Percentiles rank a stretch among this genome's conserved stretches.
Conservation (phyloP, 306 rosid species). For the Lablab purpureus region DNA sequence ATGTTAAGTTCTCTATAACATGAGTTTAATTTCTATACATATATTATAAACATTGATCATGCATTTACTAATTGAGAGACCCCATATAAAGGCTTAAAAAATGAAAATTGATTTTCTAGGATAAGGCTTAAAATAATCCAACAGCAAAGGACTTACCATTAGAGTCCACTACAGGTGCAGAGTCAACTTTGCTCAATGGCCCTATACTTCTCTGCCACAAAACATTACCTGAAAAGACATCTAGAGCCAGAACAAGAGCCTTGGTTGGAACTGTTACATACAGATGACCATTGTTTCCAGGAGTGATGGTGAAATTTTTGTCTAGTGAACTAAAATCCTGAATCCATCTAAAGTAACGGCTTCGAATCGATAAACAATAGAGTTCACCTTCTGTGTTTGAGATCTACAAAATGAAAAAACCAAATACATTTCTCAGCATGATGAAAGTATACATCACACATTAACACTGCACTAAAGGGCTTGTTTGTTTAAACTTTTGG, state of each 20-base stretch:
- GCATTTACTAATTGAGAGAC: slow-evolving; percentile 8
- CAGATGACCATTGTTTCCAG: slow-evolving; percentile 82
- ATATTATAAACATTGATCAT: neutral
- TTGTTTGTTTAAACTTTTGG: neutral
- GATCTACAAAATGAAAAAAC: slow-evolving; percentile 58
- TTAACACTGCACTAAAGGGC: neutral
- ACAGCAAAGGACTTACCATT: slow-evolving; percentile 59
- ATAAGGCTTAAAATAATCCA: slow-evolving; percentile 4
- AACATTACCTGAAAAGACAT: slow-evolving; percentile 70
- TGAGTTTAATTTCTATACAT: neutral
- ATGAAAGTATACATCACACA: neutral
- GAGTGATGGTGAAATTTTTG: slow-evolving; percentile 62
- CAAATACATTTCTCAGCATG: neutral
- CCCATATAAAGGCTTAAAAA: neutral
- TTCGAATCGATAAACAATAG: slow-evolving; percentile 65
- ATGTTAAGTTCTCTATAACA: too few relatives aligned
- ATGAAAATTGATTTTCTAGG: neutral
- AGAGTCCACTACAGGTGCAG: slow-evolving; percentile 72
- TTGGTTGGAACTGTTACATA: slow-evolving; percentile 68
- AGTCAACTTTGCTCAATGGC: slow-evolving; percentile 62
- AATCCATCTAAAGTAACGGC: slow-evolving; percentile 73
- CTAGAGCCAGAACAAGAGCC: slow-evolving; percentile 72
- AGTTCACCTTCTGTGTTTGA: slow-evolving; percentile 77
- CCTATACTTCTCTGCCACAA: slow-evolving; percentile 81
- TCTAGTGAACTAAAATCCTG: slow-evolving; percentile 76